phyloP scores from a whole-genome alignment of 495 filamentous ascomycete species.

The Thermothielavioides terrestris region DNA sequence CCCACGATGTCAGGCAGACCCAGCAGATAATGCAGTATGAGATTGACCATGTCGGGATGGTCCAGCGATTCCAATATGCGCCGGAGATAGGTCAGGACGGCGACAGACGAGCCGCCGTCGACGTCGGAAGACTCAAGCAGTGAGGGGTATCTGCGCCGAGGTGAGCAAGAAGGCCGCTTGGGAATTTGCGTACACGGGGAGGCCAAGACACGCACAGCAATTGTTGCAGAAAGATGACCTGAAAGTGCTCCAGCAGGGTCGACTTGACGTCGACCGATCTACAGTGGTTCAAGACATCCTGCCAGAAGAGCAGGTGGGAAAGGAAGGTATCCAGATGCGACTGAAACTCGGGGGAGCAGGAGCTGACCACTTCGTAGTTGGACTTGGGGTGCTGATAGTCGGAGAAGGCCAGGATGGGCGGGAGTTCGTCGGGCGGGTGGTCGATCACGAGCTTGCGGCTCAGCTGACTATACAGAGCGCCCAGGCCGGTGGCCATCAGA shows the following conservation, averaged over 20 bases:
- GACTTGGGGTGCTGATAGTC: slow-evolving; percentile 61
- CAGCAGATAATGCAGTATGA: slow-evolving; percentile 88
- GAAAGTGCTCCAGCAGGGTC: slow-evolving; percentile 91
- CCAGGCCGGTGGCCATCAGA: slow-evolving; percentile 90
- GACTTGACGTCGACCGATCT: slow-evolving; percentile 82
- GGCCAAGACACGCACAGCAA: slow-evolving; percentile 62
- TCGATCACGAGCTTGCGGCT: slow-evolving; percentile 64
- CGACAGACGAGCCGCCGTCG: slow-evolving; percentile 91
- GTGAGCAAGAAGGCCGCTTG: slow-evolving; percentile 12
- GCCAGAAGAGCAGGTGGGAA: slow-evolving; percentile 93
- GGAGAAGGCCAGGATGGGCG: slow-evolving; percentile 75
- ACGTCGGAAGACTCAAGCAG: slow-evolving; percentile 92
- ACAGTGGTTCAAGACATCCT: slow-evolving; percentile 94
- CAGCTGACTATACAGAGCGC: slow-evolving; percentile 92
- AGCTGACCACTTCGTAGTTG: slow-evolving; percentile 58
- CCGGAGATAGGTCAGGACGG: slow-evolving; percentile 86
- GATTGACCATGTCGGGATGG: slow-evolving; percentile 82
- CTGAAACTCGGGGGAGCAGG: slow-evolving; percentile 61
- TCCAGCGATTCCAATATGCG: slow-evolving; percentile 85
- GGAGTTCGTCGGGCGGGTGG: slow-evolving; percentile 54
- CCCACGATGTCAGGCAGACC: slow-evolving; percentile 53
- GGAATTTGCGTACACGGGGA: neutral
- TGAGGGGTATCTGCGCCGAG: slow-evolving; percentile 69
- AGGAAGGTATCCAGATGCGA: slow-evolving; percentile 85
- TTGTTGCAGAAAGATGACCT: slow-evolving; percentile 92